These are phyloP conservation scores for Wickerhamomyces bovis DNA, from an alignment of 805 yeast species.

Conservation along the genomic window DNA sequence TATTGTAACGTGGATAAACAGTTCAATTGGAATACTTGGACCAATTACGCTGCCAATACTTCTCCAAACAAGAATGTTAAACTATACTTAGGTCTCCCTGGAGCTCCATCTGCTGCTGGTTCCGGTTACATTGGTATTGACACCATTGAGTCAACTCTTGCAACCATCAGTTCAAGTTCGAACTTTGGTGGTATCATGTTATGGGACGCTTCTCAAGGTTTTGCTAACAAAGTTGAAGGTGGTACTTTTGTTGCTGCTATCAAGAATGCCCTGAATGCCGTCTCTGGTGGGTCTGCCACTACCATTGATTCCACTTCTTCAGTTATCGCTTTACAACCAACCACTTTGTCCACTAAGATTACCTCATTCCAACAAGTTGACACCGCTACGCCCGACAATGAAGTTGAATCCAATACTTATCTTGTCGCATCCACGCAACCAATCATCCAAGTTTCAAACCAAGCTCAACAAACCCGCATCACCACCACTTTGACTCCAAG, in stretches of 20 bases:
- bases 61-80: slow-evolving; percentile 68
- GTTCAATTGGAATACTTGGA: slow-evolving; percentile 77
- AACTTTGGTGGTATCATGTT: slow-evolving; percentile 83
- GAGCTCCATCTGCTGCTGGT: slow-evolving; percentile 49
- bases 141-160: slow-evolving; percentile 41
- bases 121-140: slow-evolving; percentile 50
- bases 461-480: not conserved
- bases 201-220: slow-evolving; percentile 87
- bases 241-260: slow-evolving; percentile 36
- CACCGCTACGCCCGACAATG: not conserved
- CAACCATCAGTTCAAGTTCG: slow-evolving; percentile 64
- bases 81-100: slow-evolving; percentile 73
- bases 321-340: slow-evolving; percentile 5
- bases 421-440: not conserved
- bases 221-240: slow-evolving; percentile 40
- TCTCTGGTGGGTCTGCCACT: slow-evolving; percentile 13
- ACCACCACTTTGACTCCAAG: not conserved
- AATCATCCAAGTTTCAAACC: not conserved
- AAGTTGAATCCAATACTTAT: not conserved
- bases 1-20: slow-evolving; percentile 49
- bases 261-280: slow-evolving; percentile 34
- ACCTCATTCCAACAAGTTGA: not conserved
- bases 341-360: slow-evolving; percentile 7
- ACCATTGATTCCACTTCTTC: slow-evolving; percentile 6
- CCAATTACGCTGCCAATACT: slow-evolving; percentile 45